Evolutionary conservation across 768 basidiomycete species (phyloP).

Genomic region (Tulasnella calospora): DNA sequence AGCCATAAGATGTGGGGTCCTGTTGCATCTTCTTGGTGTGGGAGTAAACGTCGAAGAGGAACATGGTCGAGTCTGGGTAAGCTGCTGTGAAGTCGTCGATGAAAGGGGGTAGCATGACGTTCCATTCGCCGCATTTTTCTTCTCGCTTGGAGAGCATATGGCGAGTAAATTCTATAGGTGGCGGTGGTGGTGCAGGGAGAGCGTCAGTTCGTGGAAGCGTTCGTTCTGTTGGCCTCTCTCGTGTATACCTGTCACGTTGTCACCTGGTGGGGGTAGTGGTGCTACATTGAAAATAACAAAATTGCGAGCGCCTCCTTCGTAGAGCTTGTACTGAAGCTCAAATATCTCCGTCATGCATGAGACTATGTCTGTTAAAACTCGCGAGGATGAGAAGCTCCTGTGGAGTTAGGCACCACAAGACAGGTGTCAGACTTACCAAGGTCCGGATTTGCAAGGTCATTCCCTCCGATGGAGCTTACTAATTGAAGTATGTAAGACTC

Average conservation of each 20-base stretch:
- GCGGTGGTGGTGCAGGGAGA: background rate
- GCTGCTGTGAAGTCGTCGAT: slow-evolving; percentile 39
- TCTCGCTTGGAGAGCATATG: slow-evolving; percentile 7
- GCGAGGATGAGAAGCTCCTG: background rate
- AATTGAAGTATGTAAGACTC: background rate
- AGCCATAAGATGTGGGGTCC: slow-evolving; percentile 43
- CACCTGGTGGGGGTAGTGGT: slow-evolving; percentile 32
- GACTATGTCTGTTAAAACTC: background rate
- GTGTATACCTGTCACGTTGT: background rate
- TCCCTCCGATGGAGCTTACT: slow-evolving; percentile 65
- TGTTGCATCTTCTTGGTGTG: slow-evolving; percentile 48
- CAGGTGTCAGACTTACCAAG: background rate
- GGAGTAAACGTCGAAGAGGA: slow-evolving; percentile 41
- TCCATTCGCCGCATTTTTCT: slow-evolving; percentile 41
- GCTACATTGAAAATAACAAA: slow-evolving; percentile 60
- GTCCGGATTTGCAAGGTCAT: slow-evolving; percentile 42
- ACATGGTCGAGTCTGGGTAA: slow-evolving; percentile 46
- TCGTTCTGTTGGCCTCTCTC: background rate
- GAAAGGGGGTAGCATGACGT: slow-evolving; percentile 37
- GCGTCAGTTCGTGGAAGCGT: background rate
- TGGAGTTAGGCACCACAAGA: no score
- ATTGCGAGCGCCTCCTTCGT: slow-evolving; percentile 46
- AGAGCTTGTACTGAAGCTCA: slow-evolving; percentile 46
- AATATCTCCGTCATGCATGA: slow-evolving; percentile 33
- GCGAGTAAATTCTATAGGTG: background rate